phyloP scores from a whole-genome alignment of 2,329 filamentous ascomycete species.

The Ceratocystis cubensis region DNA sequence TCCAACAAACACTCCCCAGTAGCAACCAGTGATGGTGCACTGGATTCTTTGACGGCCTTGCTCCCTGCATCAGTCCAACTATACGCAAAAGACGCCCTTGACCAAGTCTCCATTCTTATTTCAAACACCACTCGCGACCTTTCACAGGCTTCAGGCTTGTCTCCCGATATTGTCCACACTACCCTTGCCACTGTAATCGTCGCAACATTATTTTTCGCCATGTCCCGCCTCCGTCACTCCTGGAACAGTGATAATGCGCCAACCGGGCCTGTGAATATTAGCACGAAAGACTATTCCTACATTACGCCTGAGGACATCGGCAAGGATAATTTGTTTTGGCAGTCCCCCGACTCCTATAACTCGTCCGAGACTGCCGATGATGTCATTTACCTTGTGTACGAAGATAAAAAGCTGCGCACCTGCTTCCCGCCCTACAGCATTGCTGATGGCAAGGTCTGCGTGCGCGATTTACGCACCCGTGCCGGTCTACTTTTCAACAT shows the following conservation, averaged over 20 bases:
- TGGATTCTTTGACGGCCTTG: slow-evolving; percentile 45
- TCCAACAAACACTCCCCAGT: slow-evolving; percentile 36
- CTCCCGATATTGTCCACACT: slow-evolving; percentile 35
- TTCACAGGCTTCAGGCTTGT: slow-evolving; percentile 38
- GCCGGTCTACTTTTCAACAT: slow-evolving; percentile 54
- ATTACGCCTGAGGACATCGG: slow-evolving; percentile 66
- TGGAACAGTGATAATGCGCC: slow-evolving; percentile 32
- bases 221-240: slow-evolving; percentile 44
- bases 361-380: slow-evolving; percentile 13
- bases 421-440: slow-evolving; percentile 62
- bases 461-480: slow-evolving; percentile 55
- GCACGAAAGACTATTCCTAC: slow-evolving; percentile 67
- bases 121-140: slow-evolving; percentile 41
- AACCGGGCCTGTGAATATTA: slow-evolving; percentile 40
- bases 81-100: slow-evolving; percentile 36
- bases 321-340: slow-evolving; percentile 27
- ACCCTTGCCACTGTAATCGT: slow-evolving; percentile 38
- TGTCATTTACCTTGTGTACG: slow-evolving; percentile 12
- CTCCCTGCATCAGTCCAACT: slow-evolving; percentile 36
- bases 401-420: slow-evolving; percentile 13
- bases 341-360: not conserved
- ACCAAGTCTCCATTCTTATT: slow-evolving; percentile 29
- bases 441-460: slow-evolving; percentile 56
- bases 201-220: slow-evolving; percentile 27
- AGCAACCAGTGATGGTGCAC: slow-evolving; percentile 29